Conservation (phyloP, 108 stramenopile species). For the Conticribra weissflogii region DNA sequence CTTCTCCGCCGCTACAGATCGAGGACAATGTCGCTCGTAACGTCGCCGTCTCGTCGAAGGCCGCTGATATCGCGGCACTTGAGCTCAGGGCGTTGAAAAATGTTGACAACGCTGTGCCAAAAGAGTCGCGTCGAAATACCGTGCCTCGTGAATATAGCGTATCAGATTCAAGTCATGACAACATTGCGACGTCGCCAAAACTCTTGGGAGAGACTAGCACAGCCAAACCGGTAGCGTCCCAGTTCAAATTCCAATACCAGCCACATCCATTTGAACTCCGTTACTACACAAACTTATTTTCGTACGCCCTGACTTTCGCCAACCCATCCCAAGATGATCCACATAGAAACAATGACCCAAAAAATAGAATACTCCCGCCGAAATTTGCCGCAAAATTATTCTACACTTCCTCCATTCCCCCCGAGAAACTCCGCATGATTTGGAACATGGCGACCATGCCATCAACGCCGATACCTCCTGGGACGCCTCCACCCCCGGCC, state of each 20-base stretch:
- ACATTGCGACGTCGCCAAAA: neutral
- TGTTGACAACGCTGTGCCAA: too few relatives aligned
- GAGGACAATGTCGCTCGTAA: too few relatives aligned
- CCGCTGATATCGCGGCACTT: too few relatives aligned
- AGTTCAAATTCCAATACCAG: constrained; percentile 17
- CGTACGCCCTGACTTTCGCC: constrained; percentile 13
- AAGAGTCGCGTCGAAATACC: too few relatives aligned
- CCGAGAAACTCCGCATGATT: constrained; percentile 30
- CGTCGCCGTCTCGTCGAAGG: too few relatives aligned
- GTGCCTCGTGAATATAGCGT: neutral
- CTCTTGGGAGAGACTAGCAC: neutral
- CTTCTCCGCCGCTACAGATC: too few relatives aligned
- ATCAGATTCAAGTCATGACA: constrained; percentile 13
- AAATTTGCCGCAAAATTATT: constrained; percentile 33
- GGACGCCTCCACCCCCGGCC: constrained; percentile 4
- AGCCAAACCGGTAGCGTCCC: neutral
- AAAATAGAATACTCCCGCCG: constrained; percentile 27
- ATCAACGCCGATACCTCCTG: constrained; percentile 3
- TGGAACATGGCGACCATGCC: constrained; percentile 50
- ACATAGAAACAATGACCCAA: neutral
- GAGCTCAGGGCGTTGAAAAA: too few relatives aligned
- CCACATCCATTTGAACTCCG: constrained; percentile 7
- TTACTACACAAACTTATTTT: constrained; percentile 19
- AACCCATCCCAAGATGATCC: neutral
- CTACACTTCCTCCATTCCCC: constrained; percentile 17